These are phyloP conservation scores for Pichia nanzhaoensis DNA, from an alignment of 805 yeast genomes.

Conservation along the genomic window DNA sequence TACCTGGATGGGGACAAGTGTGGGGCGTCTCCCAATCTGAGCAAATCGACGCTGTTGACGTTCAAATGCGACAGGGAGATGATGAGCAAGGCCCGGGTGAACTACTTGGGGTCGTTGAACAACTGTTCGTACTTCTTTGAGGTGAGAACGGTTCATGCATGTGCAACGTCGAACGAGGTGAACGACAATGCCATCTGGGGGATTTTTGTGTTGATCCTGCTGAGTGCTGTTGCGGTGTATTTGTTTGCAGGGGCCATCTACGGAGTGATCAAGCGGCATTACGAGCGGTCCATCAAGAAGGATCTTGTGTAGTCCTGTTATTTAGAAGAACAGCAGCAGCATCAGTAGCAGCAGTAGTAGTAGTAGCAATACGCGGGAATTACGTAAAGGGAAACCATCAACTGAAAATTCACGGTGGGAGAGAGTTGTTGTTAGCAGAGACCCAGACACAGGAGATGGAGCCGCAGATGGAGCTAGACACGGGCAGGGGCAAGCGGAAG, in stretches of 20 bases:
- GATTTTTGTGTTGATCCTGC: conserved; percentile 49
- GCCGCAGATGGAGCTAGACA: too few species aligned
- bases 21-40: conserved; percentile 33
- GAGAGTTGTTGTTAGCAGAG: too few species aligned
- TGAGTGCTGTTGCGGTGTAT: conserved; percentile 36
- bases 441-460: too few species aligned
- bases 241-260: conserved; percentile 37
- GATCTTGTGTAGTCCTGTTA: not conserved
- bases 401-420: too few species aligned
- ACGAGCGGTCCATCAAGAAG: conserved; percentile 2
- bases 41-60: conserved; percentile 59
- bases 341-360: too few species aligned
- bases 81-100: conserved; percentile 53
- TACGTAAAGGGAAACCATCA: too few species aligned
- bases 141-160: conserved; percentile 77
- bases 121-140: conserved; percentile 83
- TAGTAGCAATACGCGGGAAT: too few species aligned
- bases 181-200: conserved; percentile 61
- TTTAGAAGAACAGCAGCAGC: not conserved
- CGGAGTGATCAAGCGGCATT: conserved; percentile 25
- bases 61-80: conserved; percentile 78
- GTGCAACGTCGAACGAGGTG: conserved; percentile 68
- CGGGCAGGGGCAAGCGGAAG: too few species aligned
- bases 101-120: conserved; percentile 63
- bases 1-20: conserved; percentile 66